Evolutionary conservation across 139 green algal species (phyloP).

Genomic region (Zygnema cylindricum): DNA sequence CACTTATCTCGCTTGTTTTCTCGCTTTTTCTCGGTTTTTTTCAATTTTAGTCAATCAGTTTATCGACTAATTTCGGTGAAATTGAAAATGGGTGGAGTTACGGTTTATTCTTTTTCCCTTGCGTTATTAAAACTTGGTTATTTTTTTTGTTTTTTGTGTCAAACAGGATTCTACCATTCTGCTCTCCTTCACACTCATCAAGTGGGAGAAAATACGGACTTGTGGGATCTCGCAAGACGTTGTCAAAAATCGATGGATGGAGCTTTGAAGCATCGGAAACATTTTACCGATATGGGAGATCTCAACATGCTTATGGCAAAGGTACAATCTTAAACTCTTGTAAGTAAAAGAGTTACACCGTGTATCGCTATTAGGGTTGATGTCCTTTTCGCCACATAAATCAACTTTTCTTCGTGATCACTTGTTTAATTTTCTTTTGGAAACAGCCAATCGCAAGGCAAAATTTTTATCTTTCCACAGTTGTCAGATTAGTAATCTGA

Average conservation of each 20-base stretch:
- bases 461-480: too few relatives aligned
- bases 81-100: neutral
- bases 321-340: neutral
- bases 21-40: neutral
- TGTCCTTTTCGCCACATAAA: too few relatives aligned
- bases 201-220: constrained; percentile 19
- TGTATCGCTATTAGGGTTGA: too few relatives aligned
- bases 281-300: constrained; percentile 58
- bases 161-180: constrained; percentile 56
- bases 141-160: neutral
- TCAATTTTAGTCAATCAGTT: too few relatives aligned
- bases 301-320: constrained; percentile 55
- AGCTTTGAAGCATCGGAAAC: constrained; percentile 40
- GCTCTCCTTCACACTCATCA: constrained; percentile 38
- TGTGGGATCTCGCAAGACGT: constrained; percentile 48
- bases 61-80: neutral
- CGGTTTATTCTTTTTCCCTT: neutral
- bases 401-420: too few relatives aligned
- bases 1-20: neutral
- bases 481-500: too few relatives aligned
- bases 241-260: neutral
- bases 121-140: neutral
- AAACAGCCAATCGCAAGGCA: too few relatives aligned
- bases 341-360: too few relatives aligned
- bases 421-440: too few relatives aligned